Base-by-base conservation (phyloP, 768 basidiomycete genomes). In the Gloeophyllum trabeum region DNA sequence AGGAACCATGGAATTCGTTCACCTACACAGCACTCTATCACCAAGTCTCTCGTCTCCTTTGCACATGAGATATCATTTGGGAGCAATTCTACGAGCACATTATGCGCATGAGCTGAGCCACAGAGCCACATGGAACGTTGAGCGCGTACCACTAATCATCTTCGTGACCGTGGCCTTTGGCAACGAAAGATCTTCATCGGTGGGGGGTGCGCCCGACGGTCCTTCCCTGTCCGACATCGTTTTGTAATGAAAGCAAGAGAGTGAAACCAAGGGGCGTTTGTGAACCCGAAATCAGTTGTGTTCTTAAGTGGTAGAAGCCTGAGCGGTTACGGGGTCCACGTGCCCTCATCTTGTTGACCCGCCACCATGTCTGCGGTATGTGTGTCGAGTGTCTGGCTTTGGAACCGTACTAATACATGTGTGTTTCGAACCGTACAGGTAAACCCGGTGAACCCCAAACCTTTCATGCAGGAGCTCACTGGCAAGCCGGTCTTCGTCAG, bases 11-110 rank as follows among this genome's bases (percentile, higher is more conserved):
- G 51, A 45, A 45, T 43, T 46, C 68, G 73, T 82, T 82, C 69
- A 96, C 96, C 96, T 76, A 98, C 90, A 77, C 94, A 97, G 54
- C 93, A 98, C 66, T 97, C 92, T 61, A 93, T 92, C 32, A 99
- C 83, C 48, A 98, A 63, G 69, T 98, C 96, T 52, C 91, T 82
- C 48, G 94, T 94, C 54, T 98, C 96, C 63, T 97, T 98, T 20
- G 92, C 77, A 55, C 91, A 97, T 23, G 78, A 69, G 10, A 94
- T 71, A 54, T 96, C 93, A 50, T 63, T 75, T 19, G 94, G 91
- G 13, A 98, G 74, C 48, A 97, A 64, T 54, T 99, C 96, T 98
- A 58, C 24, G 41, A 24, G 24, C 19, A 28, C 26, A 45, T 35
- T 39, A 35, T 39, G 24, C 44, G 46, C 43, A 40, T 34, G 48